phyloP scores from a whole-genome alignment of 2,329 filamentous ascomycete genomes.

The Talaromyces sp. region DNA sequence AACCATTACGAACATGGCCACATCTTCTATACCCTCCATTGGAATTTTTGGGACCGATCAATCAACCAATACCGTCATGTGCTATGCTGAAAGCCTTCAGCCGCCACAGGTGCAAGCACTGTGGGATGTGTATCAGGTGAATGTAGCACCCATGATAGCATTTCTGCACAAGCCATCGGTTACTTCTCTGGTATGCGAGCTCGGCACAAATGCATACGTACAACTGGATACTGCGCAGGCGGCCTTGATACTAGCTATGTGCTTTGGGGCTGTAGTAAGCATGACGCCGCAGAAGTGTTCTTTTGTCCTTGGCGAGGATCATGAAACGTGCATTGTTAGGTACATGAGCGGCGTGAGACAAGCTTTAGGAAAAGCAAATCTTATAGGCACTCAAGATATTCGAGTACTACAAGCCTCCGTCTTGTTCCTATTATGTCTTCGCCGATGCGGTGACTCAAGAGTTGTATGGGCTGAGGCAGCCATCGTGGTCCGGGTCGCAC shows the following conservation, averaged over 20 bases:
- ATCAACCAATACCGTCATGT: neutral
- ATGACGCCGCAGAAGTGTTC: conserved; percentile 18
- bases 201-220: neutral
- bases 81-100: neutral
- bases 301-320: conserved; percentile 8
- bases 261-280: conserved; percentile 22
- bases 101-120: conserved; percentile 14
- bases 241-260: conserved; percentile 19
- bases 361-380: neutral
- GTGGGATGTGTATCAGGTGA: conserved; percentile 22
- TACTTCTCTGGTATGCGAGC: neutral
- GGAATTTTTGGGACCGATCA: neutral
- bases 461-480: neutral
- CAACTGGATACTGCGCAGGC: neutral
- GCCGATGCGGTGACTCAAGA: neutral
- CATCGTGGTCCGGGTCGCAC: neutral
- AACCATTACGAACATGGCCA: neutral
- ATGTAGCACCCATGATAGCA: conserved; percentile 24
- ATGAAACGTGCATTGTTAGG: neutral
- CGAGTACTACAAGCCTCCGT: neutral
- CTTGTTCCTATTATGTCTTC: neutral
- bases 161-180: conserved; percentile 16
- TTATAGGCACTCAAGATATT: neutral
- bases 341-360: neutral
- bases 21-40: neutral